Base-by-base conservation (phyloP, 169 alveolate genomes). In the Plasmodium gonderi region DNA sequence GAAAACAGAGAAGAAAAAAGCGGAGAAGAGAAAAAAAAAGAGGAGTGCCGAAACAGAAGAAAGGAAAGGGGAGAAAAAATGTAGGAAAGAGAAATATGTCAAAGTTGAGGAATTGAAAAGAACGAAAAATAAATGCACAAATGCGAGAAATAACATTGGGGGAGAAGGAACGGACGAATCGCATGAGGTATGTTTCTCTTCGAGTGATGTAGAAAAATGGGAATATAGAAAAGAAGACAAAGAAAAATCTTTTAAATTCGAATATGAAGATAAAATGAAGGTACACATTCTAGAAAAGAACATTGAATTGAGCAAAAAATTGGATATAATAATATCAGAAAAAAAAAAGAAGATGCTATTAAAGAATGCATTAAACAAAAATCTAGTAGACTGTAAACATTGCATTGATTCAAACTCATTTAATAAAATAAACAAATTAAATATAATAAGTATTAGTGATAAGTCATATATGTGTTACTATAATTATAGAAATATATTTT, bases 401-500 rank as follows among this genome's bases (percentile, higher is more conserved):
- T 90, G 94, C 38, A 76, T 90, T 17, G 94, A 90, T 69, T 90
- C 94, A 20, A 79, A 77, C 54, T 65, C 80, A 1, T 90, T 90
- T 79, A 17, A 47, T 26, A 90, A 90, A 90, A 29, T 90, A 65
- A 90, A 90, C 36, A 90, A 90, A 90, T 78, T 90, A 51, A 90
- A 90, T 90, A 67, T 90, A 60, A 78, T 90, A 14, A 90, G 94
- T 40, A 90, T 90, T 69, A 90, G 94, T 68, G 49, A 90, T 26
- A 90, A 47, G 33, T 90, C 94, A 45, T 90, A 90, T 51, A 78
- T 90, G 74, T 90, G 94, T 78, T 90, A 90, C 80, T 90, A 90
- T 65, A 90, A 78, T 90, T 90, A 90, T 29, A 90, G 74, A 79
- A 90, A 90, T 78, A 69, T 90, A 1, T 90, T 90, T 77, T 90